These are phyloP conservation scores for Musa balbisiana DNA, from an alignment of 202 grass and related monocot species.

Conservation along the genomic window DNA sequence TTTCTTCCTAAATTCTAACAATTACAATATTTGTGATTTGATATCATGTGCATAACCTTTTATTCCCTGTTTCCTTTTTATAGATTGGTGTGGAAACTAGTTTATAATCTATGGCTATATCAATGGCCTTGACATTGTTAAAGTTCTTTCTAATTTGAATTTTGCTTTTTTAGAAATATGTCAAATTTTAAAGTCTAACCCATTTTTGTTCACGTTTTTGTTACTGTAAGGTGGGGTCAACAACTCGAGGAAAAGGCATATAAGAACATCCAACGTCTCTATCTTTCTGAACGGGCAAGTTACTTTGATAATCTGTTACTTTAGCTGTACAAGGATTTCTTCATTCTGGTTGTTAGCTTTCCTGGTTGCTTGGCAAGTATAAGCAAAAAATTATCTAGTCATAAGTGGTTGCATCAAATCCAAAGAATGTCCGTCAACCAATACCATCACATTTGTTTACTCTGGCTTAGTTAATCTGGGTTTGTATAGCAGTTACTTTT, in stretches of 20 bases:
- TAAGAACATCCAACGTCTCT: constrained; percentile 74
- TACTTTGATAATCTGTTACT: background rate
- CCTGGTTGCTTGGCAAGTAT: no score
- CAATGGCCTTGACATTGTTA: no score
- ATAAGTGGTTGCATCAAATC: no score
- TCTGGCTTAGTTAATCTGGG: no score
- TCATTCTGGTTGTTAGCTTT: no score
- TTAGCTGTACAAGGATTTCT: background rate
- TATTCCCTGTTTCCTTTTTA: background rate
- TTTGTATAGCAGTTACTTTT: no score
- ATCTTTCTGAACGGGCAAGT: constrained; percentile 74
- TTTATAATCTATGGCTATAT: no score
- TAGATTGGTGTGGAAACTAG: background rate
- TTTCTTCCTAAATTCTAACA: no score
- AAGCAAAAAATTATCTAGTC: no score
- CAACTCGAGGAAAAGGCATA: constrained; percentile 65
- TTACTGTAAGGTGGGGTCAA: constrained; percentile 57
- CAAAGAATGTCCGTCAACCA: no score
- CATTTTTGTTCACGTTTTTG: background rate
- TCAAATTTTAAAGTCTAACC: background rate
- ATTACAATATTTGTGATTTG: background rate
- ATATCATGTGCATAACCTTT: background rate
- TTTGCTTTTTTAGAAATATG: background rate
- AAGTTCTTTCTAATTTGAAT: no score
- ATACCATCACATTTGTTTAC: no score